Conservation (phyloP, 2,329 filamentous ascomycete genomes). For the Clonostachys byssicola region DNA sequence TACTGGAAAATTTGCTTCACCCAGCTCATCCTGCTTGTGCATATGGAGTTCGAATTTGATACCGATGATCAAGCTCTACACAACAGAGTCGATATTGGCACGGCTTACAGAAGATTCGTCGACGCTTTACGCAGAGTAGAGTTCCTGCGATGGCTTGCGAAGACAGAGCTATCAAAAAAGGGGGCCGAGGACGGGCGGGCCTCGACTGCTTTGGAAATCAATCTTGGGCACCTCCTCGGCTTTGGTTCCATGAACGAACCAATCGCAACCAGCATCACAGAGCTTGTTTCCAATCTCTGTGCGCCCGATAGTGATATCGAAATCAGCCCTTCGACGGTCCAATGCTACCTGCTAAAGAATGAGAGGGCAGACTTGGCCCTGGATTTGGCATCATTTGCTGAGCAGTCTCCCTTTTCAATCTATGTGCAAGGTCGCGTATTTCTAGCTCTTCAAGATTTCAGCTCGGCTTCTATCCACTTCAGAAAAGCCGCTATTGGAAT, state of each 20-base stretch:
- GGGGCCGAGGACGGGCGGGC: neutral
- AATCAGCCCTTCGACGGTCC: slow-evolving; percentile 53
- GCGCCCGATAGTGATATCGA: slow-evolving; percentile 63
- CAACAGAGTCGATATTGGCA: slow-evolving; percentile 59
- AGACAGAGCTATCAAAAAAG: slow-evolving; percentile 41
- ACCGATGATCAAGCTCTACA: slow-evolving; percentile 64
- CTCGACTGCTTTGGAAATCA: slow-evolving; percentile 52
- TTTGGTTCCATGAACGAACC: slow-evolving; percentile 38
- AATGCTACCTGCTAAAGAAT: slow-evolving; percentile 57
- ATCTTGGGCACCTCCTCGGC: slow-evolving; percentile 57
- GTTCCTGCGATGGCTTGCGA: slow-evolving; percentile 66
- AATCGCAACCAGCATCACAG: slow-evolving; percentile 58
- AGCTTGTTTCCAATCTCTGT: slow-evolving; percentile 62
- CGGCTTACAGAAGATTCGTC: slow-evolving; percentile 66
- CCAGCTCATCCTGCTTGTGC: slow-evolving; percentile 75
- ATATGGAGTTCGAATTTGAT: slow-evolving; percentile 81
- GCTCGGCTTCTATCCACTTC: slow-evolving; percentile 71
- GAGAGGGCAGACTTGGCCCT: slow-evolving; percentile 56
- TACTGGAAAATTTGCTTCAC: slow-evolving; percentile 75
- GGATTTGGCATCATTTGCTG: slow-evolving; percentile 52
- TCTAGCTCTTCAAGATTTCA: slow-evolving; percentile 69
- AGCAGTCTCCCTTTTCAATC: slow-evolving; percentile 58
- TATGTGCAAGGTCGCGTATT: slow-evolving; percentile 84
- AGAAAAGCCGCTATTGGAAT: slow-evolving; percentile 78
- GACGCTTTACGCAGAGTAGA: slow-evolving; percentile 69